A percentile compares a stretch with the other conserved stretches of the same genome.
Evolutionary conservation across 495 filamentous ascomycete genomes (phyloP).

Genomic region (Hypoxylon intermedium): DNA sequence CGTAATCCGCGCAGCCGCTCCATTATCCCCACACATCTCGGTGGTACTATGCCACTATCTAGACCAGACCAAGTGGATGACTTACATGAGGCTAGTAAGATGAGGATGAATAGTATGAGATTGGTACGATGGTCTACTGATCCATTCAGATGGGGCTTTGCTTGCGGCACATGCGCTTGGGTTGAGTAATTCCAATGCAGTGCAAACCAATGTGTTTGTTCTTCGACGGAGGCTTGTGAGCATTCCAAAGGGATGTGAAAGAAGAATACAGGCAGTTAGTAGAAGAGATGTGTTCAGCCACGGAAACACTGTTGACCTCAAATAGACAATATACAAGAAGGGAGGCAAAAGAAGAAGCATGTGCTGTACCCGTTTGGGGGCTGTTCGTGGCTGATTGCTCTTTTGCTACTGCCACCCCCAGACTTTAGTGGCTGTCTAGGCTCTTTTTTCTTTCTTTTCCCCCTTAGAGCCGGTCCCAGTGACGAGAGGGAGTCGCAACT

Average conservation of each 20-base stretch:
- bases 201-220: conserved; percentile 5
- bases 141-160: conserved; percentile 28
- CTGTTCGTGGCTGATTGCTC: conserved; percentile 31
- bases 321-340: conserved; percentile 3
- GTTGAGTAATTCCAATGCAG: conserved; percentile 26
- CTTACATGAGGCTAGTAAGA: conserved; percentile 42
- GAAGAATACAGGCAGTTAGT: not conserved
- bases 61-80: conserved; percentile 30
- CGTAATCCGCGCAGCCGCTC: conserved; percentile 22
- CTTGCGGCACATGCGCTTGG: conserved; percentile 35
- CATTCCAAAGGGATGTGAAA: not conserved
- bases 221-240: conserved; percentile 1
- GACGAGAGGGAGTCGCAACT: conserved; percentile 30
- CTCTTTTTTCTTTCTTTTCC: conserved; percentile 2
- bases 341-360: conserved; percentile 24
- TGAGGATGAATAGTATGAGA: conserved; percentile 36
- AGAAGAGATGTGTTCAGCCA: too few relatives aligned
- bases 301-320: conserved; percentile 10
- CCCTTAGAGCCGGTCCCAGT: conserved; percentile 14
- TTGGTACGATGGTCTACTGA: conserved; percentile 40
- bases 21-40: conserved; percentile 38
- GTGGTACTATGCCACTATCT: conserved; percentile 38
- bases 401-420: conserved; percentile 21
- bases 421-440: not conserved
- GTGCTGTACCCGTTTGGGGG: conserved; percentile 30